Conservation (phyloP, 2,329 filamentous ascomycete genomes). For the Sarocladium brachiariae region DNA sequence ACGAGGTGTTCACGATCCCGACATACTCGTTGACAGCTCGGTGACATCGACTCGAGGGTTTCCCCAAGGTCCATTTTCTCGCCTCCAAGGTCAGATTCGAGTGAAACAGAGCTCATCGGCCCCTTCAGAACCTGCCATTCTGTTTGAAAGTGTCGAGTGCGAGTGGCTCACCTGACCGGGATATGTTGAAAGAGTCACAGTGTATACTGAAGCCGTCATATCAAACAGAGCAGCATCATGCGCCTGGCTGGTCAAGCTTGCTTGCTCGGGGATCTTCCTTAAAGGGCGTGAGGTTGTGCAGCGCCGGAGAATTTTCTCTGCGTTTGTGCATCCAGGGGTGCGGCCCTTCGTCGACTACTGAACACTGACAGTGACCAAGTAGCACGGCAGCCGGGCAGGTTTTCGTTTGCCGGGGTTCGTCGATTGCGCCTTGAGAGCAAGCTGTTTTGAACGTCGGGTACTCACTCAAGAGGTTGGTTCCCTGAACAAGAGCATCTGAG, state of each 20-base stretch:
- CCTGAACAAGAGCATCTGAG: too few relatives aligned
- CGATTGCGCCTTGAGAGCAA: neutral
- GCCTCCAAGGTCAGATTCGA: neutral
- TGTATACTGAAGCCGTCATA: too few relatives aligned
- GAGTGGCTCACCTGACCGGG: too few relatives aligned
- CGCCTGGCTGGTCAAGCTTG: neutral
- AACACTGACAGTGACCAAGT: neutral
- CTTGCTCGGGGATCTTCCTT: conserved; percentile 6
- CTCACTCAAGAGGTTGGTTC: too few relatives aligned
- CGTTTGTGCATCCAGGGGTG: conserved; percentile 3
- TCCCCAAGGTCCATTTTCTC: neutral
- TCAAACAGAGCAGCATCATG: neutral
- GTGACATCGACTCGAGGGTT: conserved; percentile 8
- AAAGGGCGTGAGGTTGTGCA: conserved; percentile 8
- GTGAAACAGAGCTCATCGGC: neutral
- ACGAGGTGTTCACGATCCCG: conserved; percentile 1
- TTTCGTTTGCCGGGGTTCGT: neutral
- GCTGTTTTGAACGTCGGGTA: conserved; percentile 5
- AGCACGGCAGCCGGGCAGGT: neutral
- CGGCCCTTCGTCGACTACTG: neutral
- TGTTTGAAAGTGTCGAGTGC: too few relatives aligned
- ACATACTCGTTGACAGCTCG: conserved; percentile 1
- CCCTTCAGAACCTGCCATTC: too few relatives aligned
- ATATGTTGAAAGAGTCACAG: too few relatives aligned
- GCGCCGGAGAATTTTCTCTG: conserved; percentile 8